Conservation (phyloP, 2,329 filamentous ascomycete species). For the Colletotrichum ledebouriae region DNA sequence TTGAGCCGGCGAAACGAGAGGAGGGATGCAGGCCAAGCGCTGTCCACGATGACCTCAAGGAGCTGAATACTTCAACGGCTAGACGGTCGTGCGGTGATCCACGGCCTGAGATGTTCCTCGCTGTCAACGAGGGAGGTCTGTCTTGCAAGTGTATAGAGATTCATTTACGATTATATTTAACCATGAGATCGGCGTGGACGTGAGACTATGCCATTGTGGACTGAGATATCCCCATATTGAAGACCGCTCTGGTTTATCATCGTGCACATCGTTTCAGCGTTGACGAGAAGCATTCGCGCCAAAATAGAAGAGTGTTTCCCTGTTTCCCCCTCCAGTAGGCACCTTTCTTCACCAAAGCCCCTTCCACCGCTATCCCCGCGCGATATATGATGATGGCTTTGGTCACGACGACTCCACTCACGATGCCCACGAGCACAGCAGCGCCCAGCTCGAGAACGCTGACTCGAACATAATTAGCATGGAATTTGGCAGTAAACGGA, state of each 20-base stretch:
- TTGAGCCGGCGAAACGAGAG: too few relatives aligned
- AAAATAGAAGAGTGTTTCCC: too few relatives aligned
- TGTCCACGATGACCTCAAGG: too few relatives aligned
- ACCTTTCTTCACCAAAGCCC: background rate
- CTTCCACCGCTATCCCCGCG: slow-evolving; percentile 5
- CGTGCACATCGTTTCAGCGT: background rate
- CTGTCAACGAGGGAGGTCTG: too few relatives aligned
- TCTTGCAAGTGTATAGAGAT: too few relatives aligned
- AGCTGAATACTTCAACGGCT: too few relatives aligned
- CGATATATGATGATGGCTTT: slow-evolving; percentile 3
- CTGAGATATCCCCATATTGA: background rate
- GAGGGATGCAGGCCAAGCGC: background rate
- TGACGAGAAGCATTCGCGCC: too few relatives aligned
- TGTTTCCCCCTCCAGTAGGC: background rate
- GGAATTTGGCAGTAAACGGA: background rate
- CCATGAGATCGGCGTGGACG: too few relatives aligned
- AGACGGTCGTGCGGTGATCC: too few relatives aligned
- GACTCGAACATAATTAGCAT: background rate
- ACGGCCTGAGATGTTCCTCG: too few relatives aligned
- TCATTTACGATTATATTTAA: too few relatives aligned
- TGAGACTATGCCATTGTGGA: too few relatives aligned
- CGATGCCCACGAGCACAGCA: background rate
- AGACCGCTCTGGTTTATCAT: background rate
- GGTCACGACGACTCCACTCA: background rate
- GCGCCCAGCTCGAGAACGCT: background rate